phyloP scores from a whole-genome alignment of 371 early-diverging fungal genomes.

The Rhizopus sp. region DNA sequence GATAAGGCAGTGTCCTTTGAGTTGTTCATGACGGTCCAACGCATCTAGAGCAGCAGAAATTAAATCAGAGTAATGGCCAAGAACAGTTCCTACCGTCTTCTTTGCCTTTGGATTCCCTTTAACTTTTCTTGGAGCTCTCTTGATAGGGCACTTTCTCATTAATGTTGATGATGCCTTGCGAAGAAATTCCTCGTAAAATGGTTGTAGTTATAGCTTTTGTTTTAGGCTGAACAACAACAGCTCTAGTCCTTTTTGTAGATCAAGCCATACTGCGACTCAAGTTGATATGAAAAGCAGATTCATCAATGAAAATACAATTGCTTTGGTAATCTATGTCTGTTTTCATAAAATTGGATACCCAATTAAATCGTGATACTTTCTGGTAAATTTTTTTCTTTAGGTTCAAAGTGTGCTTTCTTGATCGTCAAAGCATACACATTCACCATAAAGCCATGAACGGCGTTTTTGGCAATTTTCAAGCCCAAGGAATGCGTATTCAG shows the following conservation, averaged over 20 bases:
- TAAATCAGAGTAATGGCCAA: constrained; percentile 9
- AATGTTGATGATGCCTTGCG: constrained; percentile 7
- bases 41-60: constrained; percentile 14
- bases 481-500: constrained; percentile 5
- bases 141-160: constrained; percentile 3
- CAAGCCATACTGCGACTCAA: constrained; percentile 1
- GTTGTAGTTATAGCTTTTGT: constrained; percentile 1
- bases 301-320: constrained; percentile 15
- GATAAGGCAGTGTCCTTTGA: constrained; percentile 8
- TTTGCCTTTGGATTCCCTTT: constrained; percentile 7
- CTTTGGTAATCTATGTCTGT: constrained; percentile 18
- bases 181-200: constrained; percentile 5
- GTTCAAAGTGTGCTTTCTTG: constrained; percentile 9
- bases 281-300: constrained; percentile 18
- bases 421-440: neutral
- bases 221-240: neutral
- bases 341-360: constrained; percentile 5
- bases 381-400: constrained; percentile 5
- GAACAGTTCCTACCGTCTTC: constrained; percentile 11
- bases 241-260: constrained; percentile 2
- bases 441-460: constrained; percentile 7
- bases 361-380: constrained; percentile 1
- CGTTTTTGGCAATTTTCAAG: constrained; percentile 13
- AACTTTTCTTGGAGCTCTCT: constrained; percentile 7
- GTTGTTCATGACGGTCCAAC: constrained; percentile 5